A percentile compares a stretch with the other conserved stretches of the same genome.
phyloP scores from a whole-genome alignment of 2,329 filamentous ascomycete genomes.

The Pestalotiopsis fici region DNA sequence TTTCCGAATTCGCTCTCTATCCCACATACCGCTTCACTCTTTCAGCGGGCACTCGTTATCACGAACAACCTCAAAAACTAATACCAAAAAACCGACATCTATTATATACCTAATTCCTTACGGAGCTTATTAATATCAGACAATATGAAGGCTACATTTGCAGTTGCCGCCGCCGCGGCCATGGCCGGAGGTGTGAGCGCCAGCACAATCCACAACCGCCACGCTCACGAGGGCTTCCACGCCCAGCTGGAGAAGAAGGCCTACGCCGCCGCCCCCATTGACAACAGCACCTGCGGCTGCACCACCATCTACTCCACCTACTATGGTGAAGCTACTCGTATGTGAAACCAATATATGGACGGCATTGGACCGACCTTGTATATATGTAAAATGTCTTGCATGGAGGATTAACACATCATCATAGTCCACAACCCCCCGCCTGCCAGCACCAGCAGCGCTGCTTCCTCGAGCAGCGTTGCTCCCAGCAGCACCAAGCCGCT shows the following conservation, averaged over 20 bases:
- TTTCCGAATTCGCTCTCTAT: conserved; percentile 41
- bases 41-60: conserved; percentile 85
- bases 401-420: conserved; percentile 23
- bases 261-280: conserved; percentile 32
- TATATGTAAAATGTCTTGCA: neutral
- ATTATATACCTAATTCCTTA: conserved; percentile 15
- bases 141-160: conserved; percentile 72
- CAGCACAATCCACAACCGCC: conserved; percentile 58
- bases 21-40: conserved; percentile 73
- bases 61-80: conserved; percentile 15
- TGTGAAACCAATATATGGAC: conserved; percentile 24
- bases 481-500: conserved; percentile 23
- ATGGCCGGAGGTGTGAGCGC: conserved; percentile 58
- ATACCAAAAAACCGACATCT: conserved; percentile 23
- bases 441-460: conserved; percentile 16
- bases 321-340: conserved; percentile 68
- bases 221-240: conserved; percentile 58
- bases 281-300: conserved; percentile 63
- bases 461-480: neutral
- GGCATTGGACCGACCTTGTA: neutral
- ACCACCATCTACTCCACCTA: conserved; percentile 73
- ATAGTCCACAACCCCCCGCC: conserved; percentile 42
- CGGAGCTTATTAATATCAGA: conserved; percentile 11
- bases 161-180: conserved; percentile 66
- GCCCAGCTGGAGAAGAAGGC: conserved; percentile 46